phyloP scores from a whole-genome alignment of 2,329 filamentous ascomycete species.

The Exophiala sp. region DNA sequence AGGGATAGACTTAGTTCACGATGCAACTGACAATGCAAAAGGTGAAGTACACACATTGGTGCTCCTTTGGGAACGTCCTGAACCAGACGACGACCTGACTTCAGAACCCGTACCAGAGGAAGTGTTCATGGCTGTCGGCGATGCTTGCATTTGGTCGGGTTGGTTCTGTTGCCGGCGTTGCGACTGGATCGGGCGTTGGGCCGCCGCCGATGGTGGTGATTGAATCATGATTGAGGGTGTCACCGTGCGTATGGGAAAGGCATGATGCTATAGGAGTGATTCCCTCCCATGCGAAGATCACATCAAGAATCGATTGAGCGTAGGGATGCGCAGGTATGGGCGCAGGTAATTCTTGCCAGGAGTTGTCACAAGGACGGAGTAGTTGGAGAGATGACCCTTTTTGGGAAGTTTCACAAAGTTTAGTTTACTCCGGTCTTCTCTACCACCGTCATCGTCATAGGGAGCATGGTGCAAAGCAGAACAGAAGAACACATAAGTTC shows the following conservation, averaged over 20 bases:
- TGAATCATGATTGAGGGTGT: constrained; percentile 7
- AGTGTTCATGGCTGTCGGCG: constrained; percentile 13
- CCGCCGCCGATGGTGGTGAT: constrained; percentile 6
- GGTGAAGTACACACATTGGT: constrained; percentile 43
- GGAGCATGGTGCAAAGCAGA: too few relatives aligned
- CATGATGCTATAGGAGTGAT: background rate
- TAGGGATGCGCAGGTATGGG: too few relatives aligned
- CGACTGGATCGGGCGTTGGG: constrained; percentile 17
- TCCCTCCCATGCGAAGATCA: background rate
- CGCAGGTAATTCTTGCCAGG: too few relatives aligned
- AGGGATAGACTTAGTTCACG: constrained; percentile 10
- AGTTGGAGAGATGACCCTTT: too few relatives aligned
- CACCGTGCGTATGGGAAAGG: background rate
- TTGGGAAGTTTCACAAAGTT: too few relatives aligned
- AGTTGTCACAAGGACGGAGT: too few relatives aligned
- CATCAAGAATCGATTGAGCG: too few relatives aligned
- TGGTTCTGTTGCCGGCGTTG: constrained; percentile 17
- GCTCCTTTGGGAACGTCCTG: constrained; percentile 19
- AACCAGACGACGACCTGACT: constrained; percentile 18
- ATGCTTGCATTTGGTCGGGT: constrained; percentile 12
- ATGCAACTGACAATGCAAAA: constrained; percentile 29
- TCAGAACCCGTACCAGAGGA: constrained; percentile 12
- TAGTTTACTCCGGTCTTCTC: too few relatives aligned
- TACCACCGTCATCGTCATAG: too few relatives aligned
- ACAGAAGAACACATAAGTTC: too few relatives aligned